phyloP scores from a whole-genome alignment of 208 protist species.

The Leishmania aethiopica region DNA sequence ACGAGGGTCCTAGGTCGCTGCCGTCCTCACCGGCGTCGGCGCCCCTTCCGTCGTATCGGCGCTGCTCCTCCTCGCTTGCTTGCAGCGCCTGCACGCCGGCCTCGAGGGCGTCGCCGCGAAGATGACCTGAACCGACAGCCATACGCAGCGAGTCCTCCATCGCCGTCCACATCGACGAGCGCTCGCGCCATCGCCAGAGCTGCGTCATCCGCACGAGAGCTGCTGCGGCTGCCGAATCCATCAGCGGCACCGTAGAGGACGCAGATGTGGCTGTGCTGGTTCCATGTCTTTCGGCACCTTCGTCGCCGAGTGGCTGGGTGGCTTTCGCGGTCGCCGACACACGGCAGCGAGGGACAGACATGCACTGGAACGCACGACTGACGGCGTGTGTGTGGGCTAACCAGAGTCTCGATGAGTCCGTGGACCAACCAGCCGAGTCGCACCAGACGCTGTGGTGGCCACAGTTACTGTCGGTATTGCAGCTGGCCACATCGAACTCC shows the following conservation, averaged over 20 bases:
- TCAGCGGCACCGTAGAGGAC: not conserved
- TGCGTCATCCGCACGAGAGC: conserved; percentile 22
- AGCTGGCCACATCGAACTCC: not conserved
- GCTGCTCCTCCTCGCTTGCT: conserved; percentile 19
- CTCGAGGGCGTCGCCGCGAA: conserved; percentile 49
- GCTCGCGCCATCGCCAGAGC: conserved; percentile 16
- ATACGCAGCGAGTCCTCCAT: conserved; percentile 46
- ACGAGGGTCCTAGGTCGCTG: not conserved
- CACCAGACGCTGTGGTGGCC: not conserved
- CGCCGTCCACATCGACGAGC: conserved; percentile 29
- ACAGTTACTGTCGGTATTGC: not conserved
- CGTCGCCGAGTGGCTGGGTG: not conserved
- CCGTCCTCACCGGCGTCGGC: not conserved
- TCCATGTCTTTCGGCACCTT: not conserved
- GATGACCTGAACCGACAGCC: conserved; percentile 37
- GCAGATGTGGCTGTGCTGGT: not conserved
- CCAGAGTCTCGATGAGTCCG: conserved; percentile 19
- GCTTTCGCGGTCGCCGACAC: not conserved
- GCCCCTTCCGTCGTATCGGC: conserved; percentile 19
- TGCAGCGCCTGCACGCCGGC: conserved; percentile 52
- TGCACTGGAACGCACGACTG: conserved; percentile 15
- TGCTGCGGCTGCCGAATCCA: not conserved
- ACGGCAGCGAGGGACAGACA: not conserved
- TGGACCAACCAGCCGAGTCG: conserved; percentile 18
- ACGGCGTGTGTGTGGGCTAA: conserved; percentile 31